Conservation (phyloP, 2,329 filamentous ascomycete genomes). For the Didymella pomorum region DNA sequence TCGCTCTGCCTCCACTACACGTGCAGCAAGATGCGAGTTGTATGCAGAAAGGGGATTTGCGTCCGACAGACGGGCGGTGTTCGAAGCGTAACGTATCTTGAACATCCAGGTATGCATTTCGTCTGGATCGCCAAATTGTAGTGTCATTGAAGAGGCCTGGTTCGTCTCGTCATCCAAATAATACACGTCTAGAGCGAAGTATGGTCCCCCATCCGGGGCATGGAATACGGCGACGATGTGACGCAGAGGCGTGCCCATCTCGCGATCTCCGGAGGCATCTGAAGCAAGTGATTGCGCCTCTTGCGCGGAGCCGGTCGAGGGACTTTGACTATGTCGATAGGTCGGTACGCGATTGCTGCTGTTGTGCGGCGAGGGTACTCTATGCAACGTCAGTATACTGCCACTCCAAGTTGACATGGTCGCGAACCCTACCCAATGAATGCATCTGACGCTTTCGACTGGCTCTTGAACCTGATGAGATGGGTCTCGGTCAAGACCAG, state of each 20-base stretch:
- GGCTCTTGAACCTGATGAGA: constrained; percentile 72
- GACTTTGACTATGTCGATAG: constrained; percentile 63
- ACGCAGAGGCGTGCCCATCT: constrained; percentile 67
- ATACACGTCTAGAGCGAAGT: constrained; percentile 72
- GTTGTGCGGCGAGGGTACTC: constrained; percentile 44
- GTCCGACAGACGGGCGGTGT: constrained; percentile 62
- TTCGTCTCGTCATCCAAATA: constrained; percentile 71
- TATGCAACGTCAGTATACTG: constrained; percentile 28
- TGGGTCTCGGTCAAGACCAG: constrained; percentile 74
- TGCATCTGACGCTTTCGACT: constrained; percentile 69
- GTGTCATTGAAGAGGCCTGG: constrained; percentile 67
- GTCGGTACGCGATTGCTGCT: constrained; percentile 50
- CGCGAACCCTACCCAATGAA: constrained; percentile 52
- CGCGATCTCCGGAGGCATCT: constrained; percentile 61
- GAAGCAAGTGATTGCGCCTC: constrained; percentile 64
- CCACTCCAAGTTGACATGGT: neutral
- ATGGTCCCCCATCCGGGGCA: constrained; percentile 71
- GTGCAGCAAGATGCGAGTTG: constrained; percentile 68
- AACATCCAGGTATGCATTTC: constrained; percentile 72
- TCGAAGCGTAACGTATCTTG: constrained; percentile 67
- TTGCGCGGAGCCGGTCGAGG: constrained; percentile 65
- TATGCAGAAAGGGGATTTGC: constrained; percentile 63
- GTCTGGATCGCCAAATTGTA: constrained; percentile 69
- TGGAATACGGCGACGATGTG: constrained; percentile 73
- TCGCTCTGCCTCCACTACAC: constrained; percentile 69